Evolutionary conservation across 2,329 filamentous ascomycete genomes (phyloP).

Genomic region (Botrytis fabae): DNA sequence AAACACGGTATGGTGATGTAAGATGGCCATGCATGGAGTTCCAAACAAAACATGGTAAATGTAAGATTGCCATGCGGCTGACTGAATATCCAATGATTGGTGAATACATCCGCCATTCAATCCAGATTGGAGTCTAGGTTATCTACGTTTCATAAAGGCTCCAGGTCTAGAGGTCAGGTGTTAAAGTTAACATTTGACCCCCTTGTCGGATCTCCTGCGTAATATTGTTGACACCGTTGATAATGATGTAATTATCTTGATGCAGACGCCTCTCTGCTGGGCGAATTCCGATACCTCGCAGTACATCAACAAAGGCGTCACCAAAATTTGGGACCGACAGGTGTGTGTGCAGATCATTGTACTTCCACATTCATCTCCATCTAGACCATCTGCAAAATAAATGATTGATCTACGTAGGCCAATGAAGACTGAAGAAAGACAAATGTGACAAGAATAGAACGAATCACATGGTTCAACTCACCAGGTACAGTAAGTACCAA

Average conservation of each 20-base stretch:
- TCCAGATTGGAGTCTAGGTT: background rate
- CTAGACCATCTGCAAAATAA: background rate
- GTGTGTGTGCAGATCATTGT: background rate
- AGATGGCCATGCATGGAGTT: constrained; percentile 2
- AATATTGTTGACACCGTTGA: background rate
- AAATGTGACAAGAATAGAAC: background rate
- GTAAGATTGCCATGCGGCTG: background rate
- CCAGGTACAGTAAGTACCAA: background rate
- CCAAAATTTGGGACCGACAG: background rate
- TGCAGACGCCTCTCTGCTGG: background rate
- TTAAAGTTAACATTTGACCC: background rate
- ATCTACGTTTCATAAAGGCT: background rate
- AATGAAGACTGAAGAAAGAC: background rate
- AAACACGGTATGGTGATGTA: background rate
- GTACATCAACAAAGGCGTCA: background rate
- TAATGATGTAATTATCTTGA: background rate
- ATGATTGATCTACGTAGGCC: background rate
- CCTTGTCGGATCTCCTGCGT: background rate
- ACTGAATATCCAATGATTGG: background rate
- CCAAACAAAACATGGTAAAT: background rate
- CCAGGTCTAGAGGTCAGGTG: background rate
- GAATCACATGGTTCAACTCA: background rate
- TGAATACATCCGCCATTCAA: background rate
- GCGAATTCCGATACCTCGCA: background rate
- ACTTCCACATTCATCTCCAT: background rate